phyloP scores from a whole-genome alignment of 2,329 filamentous ascomycete genomes.

The Botryotinia calthae region DNA sequence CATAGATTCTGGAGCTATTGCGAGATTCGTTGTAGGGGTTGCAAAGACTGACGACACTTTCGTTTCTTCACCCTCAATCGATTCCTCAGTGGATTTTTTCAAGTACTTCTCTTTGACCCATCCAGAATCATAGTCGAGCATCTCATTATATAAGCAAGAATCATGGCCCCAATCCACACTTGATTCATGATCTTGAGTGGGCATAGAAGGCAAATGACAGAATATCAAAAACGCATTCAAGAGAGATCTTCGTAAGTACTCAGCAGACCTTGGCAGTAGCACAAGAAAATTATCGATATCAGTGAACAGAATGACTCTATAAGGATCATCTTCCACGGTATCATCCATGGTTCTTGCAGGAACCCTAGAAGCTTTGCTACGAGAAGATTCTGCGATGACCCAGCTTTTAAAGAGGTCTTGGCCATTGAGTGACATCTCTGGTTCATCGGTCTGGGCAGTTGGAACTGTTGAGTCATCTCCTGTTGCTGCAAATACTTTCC shows the following conservation, averaged over 20 bases:
- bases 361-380: constrained; percentile 48
- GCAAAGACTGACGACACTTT: constrained; percentile 29
- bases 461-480: constrained; percentile 28
- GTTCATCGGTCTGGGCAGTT: constrained; percentile 28
- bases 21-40: constrained; percentile 24
- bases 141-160: constrained; percentile 49
- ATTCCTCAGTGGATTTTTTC: not conserved
- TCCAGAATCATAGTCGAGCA: constrained; percentile 34
- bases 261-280: constrained; percentile 45
- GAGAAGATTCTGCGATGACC: constrained; percentile 52
- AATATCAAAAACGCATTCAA: constrained; percentile 71
- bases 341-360: constrained; percentile 76
- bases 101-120: constrained; percentile 25
- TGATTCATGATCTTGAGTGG: constrained; percentile 26
- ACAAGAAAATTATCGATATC: constrained; percentile 68
- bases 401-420: constrained; percentile 45
- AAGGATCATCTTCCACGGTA: constrained; percentile 74
- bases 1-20: constrained; percentile 50
- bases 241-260: constrained; percentile 46
- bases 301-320: constrained; percentile 73
- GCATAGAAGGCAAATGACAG: constrained; percentile 58
- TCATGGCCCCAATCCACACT: constrained; percentile 47
- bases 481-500: constrained; percentile 53
- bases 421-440: constrained; percentile 23
- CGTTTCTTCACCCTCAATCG: constrained; percentile 27